phyloP scores from a whole-genome alignment of 1,139 yeast species.

The Candida anutae region DNA sequence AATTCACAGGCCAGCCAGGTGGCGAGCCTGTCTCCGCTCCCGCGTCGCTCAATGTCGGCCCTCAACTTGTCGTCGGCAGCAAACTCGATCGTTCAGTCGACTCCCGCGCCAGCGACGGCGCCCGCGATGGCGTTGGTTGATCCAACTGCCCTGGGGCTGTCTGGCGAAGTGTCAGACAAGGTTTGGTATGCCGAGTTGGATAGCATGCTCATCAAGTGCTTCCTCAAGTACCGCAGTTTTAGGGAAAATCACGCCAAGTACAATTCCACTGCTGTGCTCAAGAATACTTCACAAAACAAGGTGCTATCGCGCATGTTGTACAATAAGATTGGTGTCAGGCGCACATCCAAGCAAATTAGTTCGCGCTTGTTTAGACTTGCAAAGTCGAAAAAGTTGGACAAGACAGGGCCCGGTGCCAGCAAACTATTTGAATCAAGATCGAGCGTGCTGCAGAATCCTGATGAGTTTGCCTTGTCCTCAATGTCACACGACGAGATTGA shows the following conservation, averaged over 20 bases:
- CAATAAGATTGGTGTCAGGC: conserved; percentile 28
- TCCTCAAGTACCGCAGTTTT: conserved; percentile 28
- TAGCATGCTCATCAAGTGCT: conserved; percentile 28
- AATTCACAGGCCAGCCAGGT: too few relatives aligned
- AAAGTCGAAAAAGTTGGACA: conserved; percentile 12
- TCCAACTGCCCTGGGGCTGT: background rate
- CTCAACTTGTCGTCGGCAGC: conserved; percentile 1
- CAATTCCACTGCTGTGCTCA: conserved; percentile 16
- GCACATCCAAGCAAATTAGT: conserved; percentile 36
- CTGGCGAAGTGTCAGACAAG: conserved; percentile 9
- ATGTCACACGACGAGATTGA: conserved; percentile 6
- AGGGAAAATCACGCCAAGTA: conserved; percentile 20
- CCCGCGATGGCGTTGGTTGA: conserved; percentile 1
- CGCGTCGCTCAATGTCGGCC: background rate
- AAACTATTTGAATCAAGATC: conserved; percentile 1
- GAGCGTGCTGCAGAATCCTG: too few relatives aligned
- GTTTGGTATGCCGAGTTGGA: conserved; percentile 36
- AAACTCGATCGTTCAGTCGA: conserved; percentile 2
- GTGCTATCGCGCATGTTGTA: conserved; percentile 35
- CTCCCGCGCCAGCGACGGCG: conserved; percentile 6
- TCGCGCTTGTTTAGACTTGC: conserved; percentile 16
- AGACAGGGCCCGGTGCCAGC: conserved; percentile 7
- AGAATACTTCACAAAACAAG: conserved; percentile 33
- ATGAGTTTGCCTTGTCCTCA: too few relatives aligned
- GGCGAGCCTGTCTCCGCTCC: background rate